A percentile compares a stretch with the other conserved stretches of the same genome.
Conservation (phyloP, 2,329 filamentous ascomycete species). For the Claviceps sp. region DNA sequence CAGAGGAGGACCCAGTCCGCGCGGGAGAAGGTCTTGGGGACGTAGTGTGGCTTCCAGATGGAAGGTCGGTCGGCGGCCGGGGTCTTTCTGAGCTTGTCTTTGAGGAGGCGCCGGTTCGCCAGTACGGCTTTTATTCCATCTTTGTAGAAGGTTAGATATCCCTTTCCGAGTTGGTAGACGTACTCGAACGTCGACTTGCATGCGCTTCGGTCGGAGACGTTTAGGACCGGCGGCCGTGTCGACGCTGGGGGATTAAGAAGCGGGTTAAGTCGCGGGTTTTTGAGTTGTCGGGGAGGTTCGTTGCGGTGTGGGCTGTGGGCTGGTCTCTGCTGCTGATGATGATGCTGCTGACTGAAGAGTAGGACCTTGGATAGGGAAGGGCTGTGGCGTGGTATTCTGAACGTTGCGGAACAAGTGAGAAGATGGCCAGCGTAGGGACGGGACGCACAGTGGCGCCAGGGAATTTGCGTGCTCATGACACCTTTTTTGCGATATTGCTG, state of each 20-base stretch:
- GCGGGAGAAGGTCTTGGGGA: constrained; percentile 35
- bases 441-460: constrained; percentile 18
- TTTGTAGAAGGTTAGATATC: constrained; percentile 81
- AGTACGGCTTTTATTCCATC: constrained; percentile 63
- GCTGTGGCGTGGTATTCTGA: constrained; percentile 2
- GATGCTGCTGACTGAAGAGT: constrained; percentile 7
- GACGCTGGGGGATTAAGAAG: constrained; percentile 57
- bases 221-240: constrained; percentile 59
- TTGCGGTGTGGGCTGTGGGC: constrained; percentile 12
- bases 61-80: constrained; percentile 42
- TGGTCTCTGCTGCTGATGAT: constrained; percentile 10
- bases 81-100: constrained; percentile 25
- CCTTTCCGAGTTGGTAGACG: constrained; percentile 52
- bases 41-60: constrained; percentile 19
- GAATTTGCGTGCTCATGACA: constrained; percentile 19
- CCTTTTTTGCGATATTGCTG: too few relatives aligned
- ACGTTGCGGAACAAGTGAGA: constrained; percentile 2
- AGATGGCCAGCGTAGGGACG: constrained; percentile 10
- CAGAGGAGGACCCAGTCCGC: constrained; percentile 57
- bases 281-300: constrained; percentile 8
- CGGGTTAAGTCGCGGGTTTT: constrained; percentile 7
- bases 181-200: constrained; percentile 26
- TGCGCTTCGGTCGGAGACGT: constrained; percentile 41
- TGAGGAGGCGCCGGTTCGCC: constrained; percentile 46
- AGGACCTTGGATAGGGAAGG: not conserved